phyloP scores from a whole-genome alignment of 345 rosid species.

The Luvunga scandens region DNA sequence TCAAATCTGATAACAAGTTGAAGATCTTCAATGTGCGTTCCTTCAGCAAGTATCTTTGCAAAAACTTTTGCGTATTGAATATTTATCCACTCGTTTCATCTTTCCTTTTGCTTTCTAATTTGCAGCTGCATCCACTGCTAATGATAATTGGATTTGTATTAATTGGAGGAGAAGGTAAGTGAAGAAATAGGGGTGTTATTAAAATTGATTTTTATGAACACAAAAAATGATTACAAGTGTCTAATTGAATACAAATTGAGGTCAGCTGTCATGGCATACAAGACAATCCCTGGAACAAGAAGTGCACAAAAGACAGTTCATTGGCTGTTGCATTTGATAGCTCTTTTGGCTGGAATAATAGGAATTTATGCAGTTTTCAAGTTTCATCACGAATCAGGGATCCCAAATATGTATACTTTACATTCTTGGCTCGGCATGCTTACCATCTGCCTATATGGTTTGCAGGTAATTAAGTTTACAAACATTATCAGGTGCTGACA shows the following conservation, averaged over 20 bases:
- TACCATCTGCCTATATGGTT: constrained; percentile 43
- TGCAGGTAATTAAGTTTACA: constrained; percentile 32
- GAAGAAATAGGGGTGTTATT: background rate
- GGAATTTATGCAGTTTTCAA: constrained; percentile 45
- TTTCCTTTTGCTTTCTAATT: background rate
- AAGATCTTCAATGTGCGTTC: constrained; percentile 44
- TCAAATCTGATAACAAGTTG: constrained; percentile 26
- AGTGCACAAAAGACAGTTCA: constrained; percentile 35
- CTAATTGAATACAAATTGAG: background rate
- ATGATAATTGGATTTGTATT: constrained; percentile 58
- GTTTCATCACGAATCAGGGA: constrained; percentile 29
- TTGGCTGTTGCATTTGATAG: constrained; percentile 31
- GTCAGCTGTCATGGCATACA: constrained; percentile 54
- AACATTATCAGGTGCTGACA: background rate
- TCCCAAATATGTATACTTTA: constrained; percentile 28
- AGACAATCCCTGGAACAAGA: constrained; percentile 37
- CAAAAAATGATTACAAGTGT: background rate
- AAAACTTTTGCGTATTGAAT: background rate
- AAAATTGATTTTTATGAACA: background rate
- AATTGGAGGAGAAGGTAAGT: constrained; percentile 50
- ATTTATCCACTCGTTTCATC: background rate
- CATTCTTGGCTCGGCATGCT: constrained; percentile 61
- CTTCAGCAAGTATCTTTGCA: background rate
- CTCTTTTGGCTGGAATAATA: constrained; percentile 34
- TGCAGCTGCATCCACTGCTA: constrained; percentile 49